These are phyloP conservation scores for Limnanthes douglasii DNA, from an alignment of 345 rosid species.

Conservation along the genomic window DNA sequence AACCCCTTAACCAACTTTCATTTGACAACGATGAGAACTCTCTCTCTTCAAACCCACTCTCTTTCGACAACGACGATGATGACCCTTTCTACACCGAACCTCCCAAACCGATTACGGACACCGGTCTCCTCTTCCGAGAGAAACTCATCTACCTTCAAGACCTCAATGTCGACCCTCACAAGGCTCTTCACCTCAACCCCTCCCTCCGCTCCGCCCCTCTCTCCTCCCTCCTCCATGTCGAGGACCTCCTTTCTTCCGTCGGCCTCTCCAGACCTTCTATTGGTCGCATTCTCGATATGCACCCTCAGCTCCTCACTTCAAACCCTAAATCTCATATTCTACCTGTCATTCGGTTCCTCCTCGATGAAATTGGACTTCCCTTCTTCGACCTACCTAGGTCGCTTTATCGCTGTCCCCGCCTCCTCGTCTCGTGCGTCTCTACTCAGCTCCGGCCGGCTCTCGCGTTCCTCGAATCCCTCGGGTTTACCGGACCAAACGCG, in stretches of 20 bases:
- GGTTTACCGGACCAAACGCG: slow-evolving; percentile 29
- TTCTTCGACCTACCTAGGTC: slow-evolving; percentile 33
- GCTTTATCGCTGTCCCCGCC: slow-evolving; percentile 52
- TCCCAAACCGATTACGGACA: too few species aligned
- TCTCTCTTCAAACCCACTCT: too few species aligned
- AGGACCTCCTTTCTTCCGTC: slow-evolving; percentile 36
- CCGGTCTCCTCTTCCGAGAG: slow-evolving; percentile 57
- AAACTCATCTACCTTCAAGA: slow-evolving; percentile 51
- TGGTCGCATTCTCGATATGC: slow-evolving; percentile 74
- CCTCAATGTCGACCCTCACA: slow-evolving; percentile 49
- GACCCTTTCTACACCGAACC: too few species aligned
- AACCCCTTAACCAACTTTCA: too few species aligned
- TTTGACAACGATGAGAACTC: too few species aligned
- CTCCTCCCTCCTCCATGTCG: slow-evolving; percentile 51
- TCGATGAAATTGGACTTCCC: slow-evolving; percentile 38
- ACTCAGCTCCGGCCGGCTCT: slow-evolving; percentile 49
- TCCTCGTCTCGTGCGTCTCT: slow-evolving; percentile 33
- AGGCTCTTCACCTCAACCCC: slow-evolving; percentile 59
- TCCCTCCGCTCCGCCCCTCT: slow-evolving; percentile 61
- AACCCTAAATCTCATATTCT: slow-evolving; percentile 33
- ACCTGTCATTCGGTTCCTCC: slow-evolving; percentile 51
- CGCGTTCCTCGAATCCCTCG: slow-evolving; percentile 31
- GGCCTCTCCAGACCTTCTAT: slow-evolving; percentile 51
- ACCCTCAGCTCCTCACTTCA: slow-evolving; percentile 52
- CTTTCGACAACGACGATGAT: too few species aligned